phyloP scores from a whole-genome alignment of 2,329 filamentous ascomycete species.

The Fusarium sulawesiense region DNA sequence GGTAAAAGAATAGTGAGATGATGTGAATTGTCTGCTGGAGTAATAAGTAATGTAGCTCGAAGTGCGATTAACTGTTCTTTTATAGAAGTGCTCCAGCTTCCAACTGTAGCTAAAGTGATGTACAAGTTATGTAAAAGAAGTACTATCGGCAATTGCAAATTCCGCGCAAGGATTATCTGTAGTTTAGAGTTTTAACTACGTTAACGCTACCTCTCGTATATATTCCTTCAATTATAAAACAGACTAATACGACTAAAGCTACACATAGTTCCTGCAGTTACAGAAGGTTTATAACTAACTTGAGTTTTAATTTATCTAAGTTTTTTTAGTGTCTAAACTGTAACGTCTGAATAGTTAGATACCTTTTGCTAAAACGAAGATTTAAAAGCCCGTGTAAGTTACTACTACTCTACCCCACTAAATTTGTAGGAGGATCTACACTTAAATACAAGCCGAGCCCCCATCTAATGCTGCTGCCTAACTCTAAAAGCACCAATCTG shows the following conservation, averaged over 20 bases:
- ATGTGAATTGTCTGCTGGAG: neutral
- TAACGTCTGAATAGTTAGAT: neutral
- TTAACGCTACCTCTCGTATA: neutral
- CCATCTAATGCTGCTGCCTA: too few species aligned
- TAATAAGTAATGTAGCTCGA: neutral
- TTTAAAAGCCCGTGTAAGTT: neutral
- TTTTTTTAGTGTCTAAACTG: fast-evolving
- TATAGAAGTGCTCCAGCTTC: neutral
- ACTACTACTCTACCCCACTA: too few species aligned
- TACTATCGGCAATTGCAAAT: neutral
- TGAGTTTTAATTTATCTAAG: neutral
- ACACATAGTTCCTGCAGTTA: too few species aligned
- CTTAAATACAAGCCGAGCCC: too few species aligned
- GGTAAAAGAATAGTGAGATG: neutral
- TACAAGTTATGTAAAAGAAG: neutral
- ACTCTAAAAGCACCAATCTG: too few species aligned
- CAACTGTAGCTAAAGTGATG: fast-evolving
- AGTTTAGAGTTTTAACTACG: neutral
- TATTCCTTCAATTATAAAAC: neutral
- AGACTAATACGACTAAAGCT: neutral
- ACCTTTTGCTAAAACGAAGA: neutral
- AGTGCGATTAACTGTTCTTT: neutral
- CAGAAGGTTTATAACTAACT: too few species aligned
- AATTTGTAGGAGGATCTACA: too few species aligned
- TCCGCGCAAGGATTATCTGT: neutral